A percentile compares a stretch with the other conserved stretches of the same genome.
phyloP scores from a whole-genome alignment of 306 rosid species.

The Fragaria iinumae region DNA sequence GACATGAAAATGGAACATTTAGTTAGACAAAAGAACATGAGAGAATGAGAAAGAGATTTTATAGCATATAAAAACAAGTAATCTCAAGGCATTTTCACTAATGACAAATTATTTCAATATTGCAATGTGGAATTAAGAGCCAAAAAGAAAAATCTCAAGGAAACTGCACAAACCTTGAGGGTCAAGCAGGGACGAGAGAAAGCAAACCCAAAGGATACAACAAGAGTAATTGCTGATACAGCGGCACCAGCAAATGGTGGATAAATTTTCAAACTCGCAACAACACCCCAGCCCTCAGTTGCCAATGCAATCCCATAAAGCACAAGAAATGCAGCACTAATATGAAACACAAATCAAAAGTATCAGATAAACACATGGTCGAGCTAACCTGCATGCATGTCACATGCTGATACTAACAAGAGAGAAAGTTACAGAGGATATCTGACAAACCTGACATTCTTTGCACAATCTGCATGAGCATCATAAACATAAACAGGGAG shows the following conservation, averaged over 20 bases:
- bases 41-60: not conserved
- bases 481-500: slow-evolving; percentile 97
- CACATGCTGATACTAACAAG: not conserved
- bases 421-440: slow-evolving; percentile 14
- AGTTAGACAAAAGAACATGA: not conserved
- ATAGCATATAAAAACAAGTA: not conserved
- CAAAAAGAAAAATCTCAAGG: not conserved
- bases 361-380: slow-evolving; percentile 25
- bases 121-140: not conserved
- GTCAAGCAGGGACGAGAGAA: slow-evolving; percentile 98
- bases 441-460: slow-evolving; percentile 89
- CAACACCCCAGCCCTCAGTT: slow-evolving; percentile 99
- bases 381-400: slow-evolving; percentile 11
- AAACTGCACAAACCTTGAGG: slow-evolving; percentile 63
- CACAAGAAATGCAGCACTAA: slow-evolving; percentile 88
- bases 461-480: slow-evolving; percentile 99
- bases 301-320: slow-evolving; percentile 99
- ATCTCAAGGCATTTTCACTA: not conserved
- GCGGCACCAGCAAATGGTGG: slow-evolving; percentile 99
- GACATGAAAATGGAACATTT: slow-evolving; percentile 28
- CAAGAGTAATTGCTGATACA: slow-evolving; percentile 94
- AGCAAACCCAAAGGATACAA: slow-evolving; percentile 97
- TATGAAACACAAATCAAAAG: slow-evolving; percentile 21
- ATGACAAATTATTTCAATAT: not conserved
- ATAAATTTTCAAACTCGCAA: slow-evolving; percentile 93